Evolutionary conservation across 2,329 filamentous ascomycete species (phyloP).

Genomic region (Neocucurbitaria cava): DNA sequence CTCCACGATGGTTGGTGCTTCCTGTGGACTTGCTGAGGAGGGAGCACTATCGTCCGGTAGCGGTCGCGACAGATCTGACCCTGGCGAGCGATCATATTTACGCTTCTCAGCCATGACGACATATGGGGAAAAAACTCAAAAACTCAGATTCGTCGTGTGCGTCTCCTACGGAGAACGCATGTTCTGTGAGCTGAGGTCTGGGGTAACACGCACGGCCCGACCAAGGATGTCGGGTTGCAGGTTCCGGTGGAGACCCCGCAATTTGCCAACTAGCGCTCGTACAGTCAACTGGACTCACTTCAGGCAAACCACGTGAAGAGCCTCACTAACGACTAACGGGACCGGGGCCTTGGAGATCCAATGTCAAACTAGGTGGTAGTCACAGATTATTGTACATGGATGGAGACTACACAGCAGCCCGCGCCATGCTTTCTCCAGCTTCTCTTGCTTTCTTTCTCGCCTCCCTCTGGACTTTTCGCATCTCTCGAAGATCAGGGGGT

Average conservation of each 20-base stretch:
- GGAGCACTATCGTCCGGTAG: constrained; percentile 4
- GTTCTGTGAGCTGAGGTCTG: constrained; percentile 1
- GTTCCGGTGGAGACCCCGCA: constrained; percentile 15
- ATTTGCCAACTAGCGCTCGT: neutral
- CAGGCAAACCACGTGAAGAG: neutral
- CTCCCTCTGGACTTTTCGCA: constrained; percentile 73
- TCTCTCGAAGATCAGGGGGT: constrained; percentile 83
- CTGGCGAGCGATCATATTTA: constrained; percentile 19
- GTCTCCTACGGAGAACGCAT: neutral
- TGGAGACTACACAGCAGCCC: constrained; percentile 20
- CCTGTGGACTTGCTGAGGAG: constrained; percentile 17
- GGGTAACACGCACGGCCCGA: constrained; percentile 1
- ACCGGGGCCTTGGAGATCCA: neutral
- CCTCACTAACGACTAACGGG: neutral
- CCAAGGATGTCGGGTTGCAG: constrained; percentile 7
- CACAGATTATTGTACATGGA: constrained; percentile 21
- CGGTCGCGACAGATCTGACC: constrained; percentile 8
- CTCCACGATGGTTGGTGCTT: constrained; percentile 15
- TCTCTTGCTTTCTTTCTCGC: constrained; percentile 71
- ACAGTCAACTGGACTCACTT: too few relatives aligned
- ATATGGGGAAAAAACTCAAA: neutral
- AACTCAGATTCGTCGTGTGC: neutral
- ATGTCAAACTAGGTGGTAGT: neutral
- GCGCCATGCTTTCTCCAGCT: constrained; percentile 40
- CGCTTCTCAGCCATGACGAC: constrained; percentile 25